Conservation (phyloP, 306 rosid species). For the Cicer bijugum region DNA sequence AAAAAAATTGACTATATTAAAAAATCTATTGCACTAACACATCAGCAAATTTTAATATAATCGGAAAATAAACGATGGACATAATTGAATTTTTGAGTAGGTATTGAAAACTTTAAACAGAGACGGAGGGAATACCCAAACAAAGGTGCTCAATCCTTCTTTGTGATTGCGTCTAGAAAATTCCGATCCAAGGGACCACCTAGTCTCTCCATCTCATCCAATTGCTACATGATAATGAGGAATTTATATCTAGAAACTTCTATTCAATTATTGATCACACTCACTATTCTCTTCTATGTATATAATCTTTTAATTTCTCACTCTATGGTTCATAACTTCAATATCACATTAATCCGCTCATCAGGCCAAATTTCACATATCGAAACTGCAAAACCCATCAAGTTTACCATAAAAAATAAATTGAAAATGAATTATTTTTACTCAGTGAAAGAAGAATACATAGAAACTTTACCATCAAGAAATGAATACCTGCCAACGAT, state of each 20-base stretch:
- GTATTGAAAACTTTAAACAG: too few species aligned
- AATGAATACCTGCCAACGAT: background rate
- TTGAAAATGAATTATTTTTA: constrained; percentile 55
- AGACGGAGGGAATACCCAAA: too few species aligned
- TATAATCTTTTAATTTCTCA: constrained; percentile 1
- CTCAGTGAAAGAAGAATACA: constrained; percentile 60
- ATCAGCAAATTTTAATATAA: too few species aligned
- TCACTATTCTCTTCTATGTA: background rate
- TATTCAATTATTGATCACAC: background rate
- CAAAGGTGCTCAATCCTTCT: background rate
- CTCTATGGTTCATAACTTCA: background rate
- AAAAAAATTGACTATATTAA: too few species aligned
- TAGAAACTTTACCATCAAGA: constrained; percentile 33
- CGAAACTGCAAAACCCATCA: too few species aligned
- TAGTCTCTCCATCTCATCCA: constrained; percentile 28
- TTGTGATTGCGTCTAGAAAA: constrained; percentile 56
- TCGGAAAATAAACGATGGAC: too few species aligned
- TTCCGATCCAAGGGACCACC: constrained; percentile 43
- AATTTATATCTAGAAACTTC: constrained; percentile 56
- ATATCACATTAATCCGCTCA: background rate
- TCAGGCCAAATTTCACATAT: too few species aligned
- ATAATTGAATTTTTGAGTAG: too few species aligned
- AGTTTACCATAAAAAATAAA: too few species aligned
- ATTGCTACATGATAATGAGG: constrained; percentile 28
- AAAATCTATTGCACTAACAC: too few species aligned